These are phyloP conservation scores for Penicillium sp. DNA, from an alignment of 2,329 filamentous ascomycete species.

Conservation along the genomic window DNA sequence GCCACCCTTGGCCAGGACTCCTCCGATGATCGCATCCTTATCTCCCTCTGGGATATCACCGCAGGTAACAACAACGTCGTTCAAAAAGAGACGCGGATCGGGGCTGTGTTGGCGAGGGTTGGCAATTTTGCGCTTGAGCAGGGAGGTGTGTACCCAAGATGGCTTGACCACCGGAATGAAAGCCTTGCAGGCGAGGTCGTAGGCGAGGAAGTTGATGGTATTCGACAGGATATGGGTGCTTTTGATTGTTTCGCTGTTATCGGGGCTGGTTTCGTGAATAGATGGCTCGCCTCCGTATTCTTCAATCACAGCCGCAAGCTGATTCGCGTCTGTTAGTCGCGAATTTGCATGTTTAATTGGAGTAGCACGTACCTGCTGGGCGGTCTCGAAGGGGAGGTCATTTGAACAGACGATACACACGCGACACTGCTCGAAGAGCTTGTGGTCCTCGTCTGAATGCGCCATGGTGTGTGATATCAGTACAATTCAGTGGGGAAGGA, in stretches of 20 bases:
- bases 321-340: constrained; percentile 5
- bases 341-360: background rate
- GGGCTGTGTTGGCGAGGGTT: constrained; percentile 82
- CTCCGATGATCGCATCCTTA: constrained; percentile 86
- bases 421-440: constrained; percentile 44
- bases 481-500: background rate
- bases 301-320: constrained; percentile 47
- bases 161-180: constrained; percentile 82
- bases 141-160: constrained; percentile 69
- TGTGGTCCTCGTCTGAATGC: constrained; percentile 24
- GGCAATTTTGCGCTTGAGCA: constrained; percentile 64
- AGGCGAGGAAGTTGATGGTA: constrained; percentile 88
- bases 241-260: constrained; percentile 39
- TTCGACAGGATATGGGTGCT: constrained; percentile 65
- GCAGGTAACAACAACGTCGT: constrained; percentile 74
- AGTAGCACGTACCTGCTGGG: constrained; percentile 36
- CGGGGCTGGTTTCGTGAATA: constrained; percentile 36
- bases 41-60: constrained; percentile 80
- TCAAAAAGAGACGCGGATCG: constrained; percentile 85
- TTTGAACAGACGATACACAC: constrained; percentile 45
- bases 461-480: constrained; percentile 20
- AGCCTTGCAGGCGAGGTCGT: constrained; percentile 64
- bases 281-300: constrained; percentile 48
- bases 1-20: constrained; percentile 82
- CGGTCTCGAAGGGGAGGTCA: constrained; percentile 36